These are phyloP conservation scores for Beauveria varroae DNA, from an alignment of 2,329 filamentous ascomycete genomes.

Conservation along the genomic window DNA sequence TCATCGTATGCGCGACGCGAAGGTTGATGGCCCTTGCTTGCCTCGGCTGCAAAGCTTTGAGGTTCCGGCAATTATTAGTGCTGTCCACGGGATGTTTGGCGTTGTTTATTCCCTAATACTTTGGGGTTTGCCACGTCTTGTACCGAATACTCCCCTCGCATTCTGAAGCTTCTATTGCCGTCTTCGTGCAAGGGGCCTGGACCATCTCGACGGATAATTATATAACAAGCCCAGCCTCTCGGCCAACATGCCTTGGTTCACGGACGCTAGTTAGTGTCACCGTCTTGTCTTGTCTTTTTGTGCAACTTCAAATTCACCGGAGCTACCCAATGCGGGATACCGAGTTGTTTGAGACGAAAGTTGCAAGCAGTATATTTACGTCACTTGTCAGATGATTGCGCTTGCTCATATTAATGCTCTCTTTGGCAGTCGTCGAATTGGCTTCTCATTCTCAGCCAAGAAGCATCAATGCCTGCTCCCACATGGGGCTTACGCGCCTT, in stretches of 20 bases:
- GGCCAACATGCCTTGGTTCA: background rate
- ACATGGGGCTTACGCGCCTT: background rate
- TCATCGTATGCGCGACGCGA: too few relatives aligned
- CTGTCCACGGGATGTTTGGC: too few relatives aligned
- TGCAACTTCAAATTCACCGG: background rate
- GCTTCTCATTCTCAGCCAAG: background rate
- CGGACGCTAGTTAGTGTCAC: background rate
- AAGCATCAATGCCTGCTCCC: background rate
- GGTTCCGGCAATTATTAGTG: too few relatives aligned
- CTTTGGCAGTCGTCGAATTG: background rate
- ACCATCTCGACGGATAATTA: too few relatives aligned
- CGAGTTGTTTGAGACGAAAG: background rate
- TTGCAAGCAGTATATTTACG: background rate
- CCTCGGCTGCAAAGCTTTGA: too few relatives aligned
- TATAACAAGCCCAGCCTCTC: too few relatives aligned
- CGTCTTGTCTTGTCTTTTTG: background rate
- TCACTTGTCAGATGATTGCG: background rate
- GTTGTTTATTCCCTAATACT: too few relatives aligned
- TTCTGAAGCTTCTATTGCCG: too few relatives aligned
- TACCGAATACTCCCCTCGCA: too few relatives aligned
- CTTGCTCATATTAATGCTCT: background rate
- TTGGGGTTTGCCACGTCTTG: too few relatives aligned
- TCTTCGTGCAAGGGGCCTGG: too few relatives aligned
- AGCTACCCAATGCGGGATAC: slow-evolving; percentile 5
- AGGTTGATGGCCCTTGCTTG: too few relatives aligned